Percentiles rank a stretch among this genome's conserved stretches.
Evolutionary conservation across 805 yeast genomes (phyloP).

Genomic region (Priceomyces melissophilus): DNA sequence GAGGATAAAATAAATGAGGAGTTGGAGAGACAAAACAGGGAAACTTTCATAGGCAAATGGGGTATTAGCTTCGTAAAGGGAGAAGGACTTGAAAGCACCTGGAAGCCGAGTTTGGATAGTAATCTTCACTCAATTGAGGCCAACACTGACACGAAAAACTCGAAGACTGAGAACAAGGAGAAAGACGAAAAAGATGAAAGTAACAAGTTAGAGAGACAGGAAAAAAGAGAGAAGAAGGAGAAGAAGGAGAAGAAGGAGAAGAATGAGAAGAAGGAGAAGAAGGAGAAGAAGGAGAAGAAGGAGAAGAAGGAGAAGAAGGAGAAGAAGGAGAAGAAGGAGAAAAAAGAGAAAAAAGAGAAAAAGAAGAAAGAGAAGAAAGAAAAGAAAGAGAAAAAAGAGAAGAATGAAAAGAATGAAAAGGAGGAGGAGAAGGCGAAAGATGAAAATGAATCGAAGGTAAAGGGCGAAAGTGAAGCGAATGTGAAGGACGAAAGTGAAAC

Average conservation of each 20-base stretch:
- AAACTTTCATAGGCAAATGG: constrained; percentile 78
- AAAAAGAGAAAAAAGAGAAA: constrained; percentile 11
- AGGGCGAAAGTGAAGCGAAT: too few relatives aligned
- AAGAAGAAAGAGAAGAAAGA: constrained; percentile 14
- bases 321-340: constrained; percentile 18
- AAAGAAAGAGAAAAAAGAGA: constrained; percentile 19
- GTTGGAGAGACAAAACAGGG: constrained; percentile 64
- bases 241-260: constrained; percentile 20
- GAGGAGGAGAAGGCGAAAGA: constrained; percentile 16
- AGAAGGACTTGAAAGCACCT: constrained; percentile 76
- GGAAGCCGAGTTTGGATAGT: constrained; percentile 57
- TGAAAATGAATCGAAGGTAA: background rate
- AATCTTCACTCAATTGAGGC: constrained; percentile 3
- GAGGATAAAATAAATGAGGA: constrained; percentile 64
- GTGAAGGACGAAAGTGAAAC: too few relatives aligned
- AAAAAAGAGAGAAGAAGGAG: constrained; percentile 9
- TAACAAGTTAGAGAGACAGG: constrained; percentile 16
- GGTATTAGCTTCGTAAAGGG: constrained; percentile 87
- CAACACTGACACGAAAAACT: constrained; percentile 22
- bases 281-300: constrained; percentile 24
- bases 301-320: constrained; percentile 14
- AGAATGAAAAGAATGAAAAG: constrained; percentile 21
- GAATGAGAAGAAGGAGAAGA: constrained; percentile 17
- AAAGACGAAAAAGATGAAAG: constrained; percentile 11
- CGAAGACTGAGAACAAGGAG: background rate